Percentiles rank a stretch among this genome's conserved stretches.
These are phyloP conservation scores for Apiotrichum gracile DNA, from an alignment of 1,284 basidiomycete genomes.

Conservation along the genomic window DNA sequence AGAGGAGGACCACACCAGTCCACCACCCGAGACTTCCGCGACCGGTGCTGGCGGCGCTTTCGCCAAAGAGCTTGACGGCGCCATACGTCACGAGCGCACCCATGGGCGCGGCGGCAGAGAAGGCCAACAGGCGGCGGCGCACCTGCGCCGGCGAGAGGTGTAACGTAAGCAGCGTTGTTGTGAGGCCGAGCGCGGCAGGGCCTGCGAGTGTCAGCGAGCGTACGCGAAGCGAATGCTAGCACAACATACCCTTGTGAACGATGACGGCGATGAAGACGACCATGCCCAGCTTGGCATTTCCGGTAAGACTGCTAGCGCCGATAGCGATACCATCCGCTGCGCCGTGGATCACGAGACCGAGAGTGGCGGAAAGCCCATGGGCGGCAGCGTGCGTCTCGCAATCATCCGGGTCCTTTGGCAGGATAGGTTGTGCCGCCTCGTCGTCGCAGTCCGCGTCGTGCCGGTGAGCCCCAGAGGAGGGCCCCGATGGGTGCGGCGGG, in stretches of 20 bases:
- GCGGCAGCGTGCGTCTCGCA: slow-evolving; percentile 14
- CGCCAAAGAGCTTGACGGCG: slow-evolving; percentile 56
- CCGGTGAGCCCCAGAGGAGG: slow-evolving; percentile 10
- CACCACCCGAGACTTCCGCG: slow-evolving; percentile 49
- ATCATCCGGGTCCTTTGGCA: slow-evolving; percentile 7
- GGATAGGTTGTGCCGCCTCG: slow-evolving; percentile 1
- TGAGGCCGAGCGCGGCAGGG: slow-evolving; percentile 76
- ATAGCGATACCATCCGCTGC: slow-evolving; percentile 85
- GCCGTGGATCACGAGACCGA: slow-evolving; percentile 79
- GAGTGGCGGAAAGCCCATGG: slow-evolving; percentile 60
- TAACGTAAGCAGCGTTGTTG: slow-evolving; percentile 71
- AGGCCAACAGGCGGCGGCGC: slow-evolving; percentile 66
- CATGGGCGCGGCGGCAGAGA: slow-evolving; percentile 71
- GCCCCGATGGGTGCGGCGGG: slow-evolving; percentile 22
- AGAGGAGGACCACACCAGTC: slow-evolving; percentile 56
- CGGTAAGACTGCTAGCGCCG: slow-evolving; percentile 56
- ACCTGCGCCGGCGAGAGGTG: slow-evolving; percentile 62
- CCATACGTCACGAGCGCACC: slow-evolving; percentile 66
- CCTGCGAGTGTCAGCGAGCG: slow-evolving; percentile 50
- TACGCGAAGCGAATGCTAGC: not conserved
- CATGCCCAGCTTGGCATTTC: slow-evolving; percentile 54
- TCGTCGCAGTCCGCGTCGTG: slow-evolving; percentile 11
- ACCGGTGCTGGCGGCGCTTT: not conserved
- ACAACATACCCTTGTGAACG: slow-evolving; percentile 70
- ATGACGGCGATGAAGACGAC: slow-evolving; percentile 82